Evolutionary conservation across 2,329 filamentous ascomycete species (phyloP), one percentile per base, ranked within the genome.

Genomic region (Microsporum canis): DNA sequence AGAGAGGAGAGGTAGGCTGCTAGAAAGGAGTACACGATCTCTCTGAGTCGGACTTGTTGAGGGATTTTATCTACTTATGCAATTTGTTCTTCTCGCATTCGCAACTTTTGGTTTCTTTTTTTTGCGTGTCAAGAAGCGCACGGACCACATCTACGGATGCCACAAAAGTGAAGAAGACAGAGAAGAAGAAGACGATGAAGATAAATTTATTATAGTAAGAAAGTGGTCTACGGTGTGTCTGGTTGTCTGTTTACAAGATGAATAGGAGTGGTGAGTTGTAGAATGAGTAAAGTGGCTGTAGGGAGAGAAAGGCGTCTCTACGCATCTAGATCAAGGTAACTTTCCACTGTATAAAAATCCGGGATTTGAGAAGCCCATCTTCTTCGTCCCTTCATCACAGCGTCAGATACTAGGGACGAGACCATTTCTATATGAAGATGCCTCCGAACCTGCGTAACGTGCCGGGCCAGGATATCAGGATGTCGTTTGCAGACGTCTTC

Each of bases 401-500:
- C 27, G 17, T 53, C 27, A 34, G 27, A n/a, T 5, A 55, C 5
- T 12, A 55, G 33, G 27, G 23, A 59, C 33, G 14, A 59, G 5
- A 59, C 4, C n/a, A 43, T 43, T 23, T 23, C 17, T 23, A 23
- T 23, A 23, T 17, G 39, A 43, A n/a, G 8, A 49, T 55, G 51
- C 5, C 51, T 17, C 31, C 51, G 7, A 36, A 36, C n/a, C n/a
- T n/a, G 12, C 31, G 31, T 3, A 36, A 34, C 33, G 51, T 55
- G n/a, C 51, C 51, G 2, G 51, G 51, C 34, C 51, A 55, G 51
- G 45, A 59, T 12, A 41, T 64, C 27, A 66, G 61, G 43, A 12
- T 67, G 29, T 65, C 65, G 10, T 63, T 67, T 39, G 61, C 62
- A 38, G 66, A 67, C 63, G 57, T 67, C 58, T 65, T 67, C 62